A percentile compares a stretch with the other conserved stretches of the same genome.
Conservation (phyloP, 2,329 filamentous ascomycete genomes). For the Neonectria sp. region DNA sequence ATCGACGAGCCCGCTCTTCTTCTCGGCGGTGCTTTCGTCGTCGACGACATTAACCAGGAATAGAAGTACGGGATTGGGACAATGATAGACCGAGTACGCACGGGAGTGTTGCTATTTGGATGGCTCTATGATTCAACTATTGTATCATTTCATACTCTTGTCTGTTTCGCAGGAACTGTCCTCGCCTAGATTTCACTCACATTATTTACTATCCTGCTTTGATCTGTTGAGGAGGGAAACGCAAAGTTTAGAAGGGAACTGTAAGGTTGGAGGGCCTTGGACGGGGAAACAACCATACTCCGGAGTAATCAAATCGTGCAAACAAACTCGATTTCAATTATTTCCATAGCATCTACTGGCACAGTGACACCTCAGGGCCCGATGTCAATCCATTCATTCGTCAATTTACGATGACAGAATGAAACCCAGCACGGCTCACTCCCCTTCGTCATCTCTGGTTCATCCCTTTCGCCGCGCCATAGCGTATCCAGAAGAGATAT, state of each 20-base stretch:
- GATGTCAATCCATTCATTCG: neutral
- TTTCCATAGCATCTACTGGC: neutral
- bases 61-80: neutral
- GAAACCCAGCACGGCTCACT: neutral
- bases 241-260: neutral
- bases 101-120: neutral
- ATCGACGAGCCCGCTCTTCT: conserved; percentile 86
- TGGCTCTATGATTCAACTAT: neutral
- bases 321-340: neutral
- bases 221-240: neutral
- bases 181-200: neutral
- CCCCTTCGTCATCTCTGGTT: neutral
- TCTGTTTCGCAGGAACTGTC: neutral
- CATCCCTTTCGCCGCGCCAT: neutral
- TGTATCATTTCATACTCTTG: too few species aligned
- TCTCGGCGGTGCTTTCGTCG: conserved; percentile 79
- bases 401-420: neutral
- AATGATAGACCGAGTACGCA: neutral
- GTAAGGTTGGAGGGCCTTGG: neutral
- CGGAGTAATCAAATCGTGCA: neutral
- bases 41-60: conserved; percentile 57
- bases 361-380: neutral
- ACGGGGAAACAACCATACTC: neutral
- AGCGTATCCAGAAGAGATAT: too few species aligned
- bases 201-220: neutral